phyloP scores from a whole-genome alignment of 202 grass and related monocot genomes.

The Zoysia matrella region DNA sequence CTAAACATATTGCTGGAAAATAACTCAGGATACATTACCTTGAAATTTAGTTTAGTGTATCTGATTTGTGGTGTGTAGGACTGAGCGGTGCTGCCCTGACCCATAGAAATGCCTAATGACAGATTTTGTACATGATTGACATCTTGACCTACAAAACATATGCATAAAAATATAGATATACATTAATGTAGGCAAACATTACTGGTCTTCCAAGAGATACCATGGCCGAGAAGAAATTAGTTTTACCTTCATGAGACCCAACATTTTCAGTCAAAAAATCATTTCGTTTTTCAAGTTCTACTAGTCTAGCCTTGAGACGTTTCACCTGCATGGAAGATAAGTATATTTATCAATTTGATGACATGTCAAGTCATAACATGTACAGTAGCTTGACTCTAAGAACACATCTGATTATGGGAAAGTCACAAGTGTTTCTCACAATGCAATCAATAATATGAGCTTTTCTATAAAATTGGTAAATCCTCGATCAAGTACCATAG shows the following conservation, averaged over 20 bases:
- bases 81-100: conserved; percentile 52
- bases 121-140: conserved; percentile 47
- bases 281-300: conserved; percentile 55
- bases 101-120: conserved; percentile 39
- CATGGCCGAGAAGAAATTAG: conserved; percentile 28
- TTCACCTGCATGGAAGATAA: conserved; percentile 64
- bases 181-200: neutral
- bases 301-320: conserved; percentile 71
- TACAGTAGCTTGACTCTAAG: neutral
- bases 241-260: conserved; percentile 57
- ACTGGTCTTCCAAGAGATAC: conserved; percentile 34
- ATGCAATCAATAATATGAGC: conserved; percentile 12
- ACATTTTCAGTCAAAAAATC: conserved; percentile 42
- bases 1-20: conserved; percentile 13
- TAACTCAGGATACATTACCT: conserved; percentile 56
- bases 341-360: conserved; percentile 35
- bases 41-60: conserved; percentile 97
- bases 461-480: conserved; percentile 7
- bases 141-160: conserved; percentile 56
- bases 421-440: conserved; percentile 17
- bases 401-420: neutral
- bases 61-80: conserved; percentile 74
- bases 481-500: conserved; percentile 18
- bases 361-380: conserved; percentile 18
- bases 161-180: conserved; percentile 32